These are phyloP conservation scores for Mortierella sp. DNA, from an alignment of 371 early-diverging fungal genomes.

Conservation along the genomic window DNA sequence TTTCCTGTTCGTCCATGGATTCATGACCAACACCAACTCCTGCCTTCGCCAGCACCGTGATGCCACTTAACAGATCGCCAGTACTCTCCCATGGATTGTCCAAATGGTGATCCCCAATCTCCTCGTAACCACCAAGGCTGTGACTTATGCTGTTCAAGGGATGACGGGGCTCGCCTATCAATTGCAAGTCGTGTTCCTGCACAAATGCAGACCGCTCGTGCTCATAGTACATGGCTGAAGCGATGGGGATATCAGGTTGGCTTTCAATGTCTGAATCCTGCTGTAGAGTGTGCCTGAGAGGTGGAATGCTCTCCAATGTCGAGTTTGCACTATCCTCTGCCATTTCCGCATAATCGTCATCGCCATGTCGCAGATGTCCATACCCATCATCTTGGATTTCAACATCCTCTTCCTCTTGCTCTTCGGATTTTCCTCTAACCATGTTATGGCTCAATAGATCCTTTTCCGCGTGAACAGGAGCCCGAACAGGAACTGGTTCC, in stretches of 20 bases:
- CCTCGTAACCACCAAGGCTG: conserved; percentile 17
- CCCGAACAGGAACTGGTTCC: conserved; percentile 11
- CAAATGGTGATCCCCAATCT: conserved; percentile 18
- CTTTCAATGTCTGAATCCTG: conserved; percentile 39
- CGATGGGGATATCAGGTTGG: conserved; percentile 27
- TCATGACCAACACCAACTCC: neutral
- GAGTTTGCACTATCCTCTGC: conserved; percentile 10
- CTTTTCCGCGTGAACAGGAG: conserved; percentile 13
- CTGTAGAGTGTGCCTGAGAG: conserved; percentile 1
- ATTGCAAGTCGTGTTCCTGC: conserved; percentile 12
- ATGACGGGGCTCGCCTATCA: no score
- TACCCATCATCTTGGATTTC: conserved; percentile 12
- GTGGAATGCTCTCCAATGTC: conserved; percentile 2
- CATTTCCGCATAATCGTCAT: neutral
- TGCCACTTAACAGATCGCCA: conserved; percentile 15
- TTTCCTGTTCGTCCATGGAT: neutral
- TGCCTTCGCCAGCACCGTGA: neutral
- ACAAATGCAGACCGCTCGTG: conserved; percentile 26
- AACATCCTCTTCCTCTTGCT: conserved; percentile 7
- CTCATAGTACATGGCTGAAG: conserved; percentile 48
- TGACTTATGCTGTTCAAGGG: neutral
- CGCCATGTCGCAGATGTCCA: no score
- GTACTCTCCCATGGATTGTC: conserved; percentile 40
- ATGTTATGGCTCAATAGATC: conserved; percentile 21
- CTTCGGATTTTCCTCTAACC: conserved; percentile 12